Evolutionary conservation across 805 yeast genomes (phyloP).

Genomic region (Yarrowia yakushimensis): DNA sequence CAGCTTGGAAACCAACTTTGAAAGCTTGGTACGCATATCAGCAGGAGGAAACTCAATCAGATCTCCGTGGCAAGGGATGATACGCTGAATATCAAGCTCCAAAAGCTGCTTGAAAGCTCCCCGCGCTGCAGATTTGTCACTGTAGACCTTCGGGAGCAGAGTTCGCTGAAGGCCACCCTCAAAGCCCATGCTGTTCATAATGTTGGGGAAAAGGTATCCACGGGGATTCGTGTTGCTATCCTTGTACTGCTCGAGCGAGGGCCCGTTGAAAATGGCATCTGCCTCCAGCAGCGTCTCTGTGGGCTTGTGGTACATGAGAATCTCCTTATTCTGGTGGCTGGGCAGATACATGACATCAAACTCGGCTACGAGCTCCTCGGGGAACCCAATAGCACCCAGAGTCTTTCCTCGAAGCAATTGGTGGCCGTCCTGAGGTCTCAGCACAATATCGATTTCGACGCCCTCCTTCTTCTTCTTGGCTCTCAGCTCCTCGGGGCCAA

Average conservation of each 20-base stretch:
- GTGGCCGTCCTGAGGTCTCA: not conserved
- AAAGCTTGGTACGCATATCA: not conserved
- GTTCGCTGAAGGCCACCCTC: not conserved
- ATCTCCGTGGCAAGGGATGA: constrained; percentile 1
- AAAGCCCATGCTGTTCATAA: not conserved
- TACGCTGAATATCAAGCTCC: not conserved
- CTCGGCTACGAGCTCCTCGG: constrained; percentile 41
- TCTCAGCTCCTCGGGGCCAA: constrained; percentile 46
- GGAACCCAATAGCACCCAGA: constrained; percentile 30
- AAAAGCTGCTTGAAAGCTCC: not conserved
- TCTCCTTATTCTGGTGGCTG: constrained; percentile 53
- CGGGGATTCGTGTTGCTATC: not conserved
- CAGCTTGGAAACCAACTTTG: not conserved
- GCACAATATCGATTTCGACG: not conserved
- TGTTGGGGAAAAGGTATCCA: not conserved
- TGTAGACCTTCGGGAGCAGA: not conserved
- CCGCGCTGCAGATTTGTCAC: not conserved
- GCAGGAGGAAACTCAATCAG: not conserved
- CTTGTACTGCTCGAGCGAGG: not conserved
- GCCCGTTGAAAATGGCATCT: not conserved
- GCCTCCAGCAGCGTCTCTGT: constrained; percentile 54
- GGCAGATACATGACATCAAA: constrained; percentile 59
- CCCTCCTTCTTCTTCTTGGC: constrained; percentile 10
- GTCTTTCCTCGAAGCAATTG: constrained; percentile 2
- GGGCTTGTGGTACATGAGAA: constrained; percentile 48